Evolutionary conservation across 2,329 filamentous ascomycete genomes (phyloP).

Genomic region (Hymenoscyphus fraxineus): DNA sequence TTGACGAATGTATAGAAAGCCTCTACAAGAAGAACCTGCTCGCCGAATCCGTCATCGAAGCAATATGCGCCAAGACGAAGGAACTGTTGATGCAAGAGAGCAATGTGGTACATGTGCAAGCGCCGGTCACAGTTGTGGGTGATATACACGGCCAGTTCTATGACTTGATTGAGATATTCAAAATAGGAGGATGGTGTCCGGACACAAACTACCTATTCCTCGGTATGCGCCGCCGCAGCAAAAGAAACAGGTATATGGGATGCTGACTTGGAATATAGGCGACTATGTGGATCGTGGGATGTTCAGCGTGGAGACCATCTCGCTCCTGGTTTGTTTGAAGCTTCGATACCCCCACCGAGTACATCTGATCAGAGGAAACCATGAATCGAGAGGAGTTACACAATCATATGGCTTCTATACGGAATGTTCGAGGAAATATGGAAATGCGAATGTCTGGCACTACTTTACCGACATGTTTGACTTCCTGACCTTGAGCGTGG

Average conservation of each 20-base stretch:
- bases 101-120: constrained; percentile 96
- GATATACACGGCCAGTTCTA: constrained; percentile 99
- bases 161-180: constrained; percentile 98
- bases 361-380: constrained; percentile 94
- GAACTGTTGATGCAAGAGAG: constrained; percentile 99
- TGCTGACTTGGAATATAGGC: constrained; percentile 42
- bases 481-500: constrained; percentile 91
- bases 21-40: constrained; percentile 96
- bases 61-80: constrained; percentile 98
- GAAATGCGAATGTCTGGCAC: constrained; percentile 98
- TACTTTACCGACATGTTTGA: constrained; percentile 99
- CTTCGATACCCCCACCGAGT: constrained; percentile 94
- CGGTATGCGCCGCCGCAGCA: constrained; percentile 49
- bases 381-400: constrained; percentile 95
- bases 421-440: constrained; percentile 96
- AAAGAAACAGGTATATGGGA: neutral
- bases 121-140: constrained; percentile 93
- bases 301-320: constrained; percentile 98
- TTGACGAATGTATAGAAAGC: constrained; percentile 96
- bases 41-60: constrained; percentile 96
- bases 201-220: constrained; percentile 98
- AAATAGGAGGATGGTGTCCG: constrained; percentile 93
- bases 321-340: constrained; percentile 93
- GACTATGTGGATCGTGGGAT: constrained; percentile 98
- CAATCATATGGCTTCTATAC: constrained; percentile 99